Base-by-base conservation (phyloP, 441 rosid genomes). In the Arabidopsis hybrid region DNA sequence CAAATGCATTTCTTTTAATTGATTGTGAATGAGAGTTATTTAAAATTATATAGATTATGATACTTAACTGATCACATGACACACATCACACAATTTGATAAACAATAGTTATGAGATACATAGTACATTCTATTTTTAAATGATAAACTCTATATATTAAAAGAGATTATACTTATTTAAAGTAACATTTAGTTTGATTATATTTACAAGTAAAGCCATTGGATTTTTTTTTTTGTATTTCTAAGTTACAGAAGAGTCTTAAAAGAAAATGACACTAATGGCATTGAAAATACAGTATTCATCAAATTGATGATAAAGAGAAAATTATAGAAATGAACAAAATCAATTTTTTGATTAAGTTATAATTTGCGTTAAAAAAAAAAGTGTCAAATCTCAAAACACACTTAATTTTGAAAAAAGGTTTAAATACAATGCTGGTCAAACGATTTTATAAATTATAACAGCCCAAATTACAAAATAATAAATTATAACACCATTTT, bases 401-500 rank as follows among this genome's bases (percentile, higher is more conserved):
- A 42, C 2, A 42, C n/a, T 11, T 11, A 42, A 38, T 38, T 42
- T 42, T 12, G 46, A 12, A 40, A 40, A 11, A 42, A 42, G 12
- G n/a, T 11, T 42, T 4, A 42, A 11, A 42, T 0, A 42, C 46
- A 42, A 42, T 4, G 4, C 46, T 42, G 6, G 46, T 42, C 46
- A 11, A 42, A 42, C 4, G 46, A 42, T 42, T 11, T 11, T 42
- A 4, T 12, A 4, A 1, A 42, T 40, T 40, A 35, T 35, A 42
- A 12, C n/a, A 42, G n/a, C n/a, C 6, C n/a, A 6, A 45, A 26
- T 26, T 26, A 26, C 29, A 26, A 26, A 26, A 26, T 26, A 26
- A 26, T 26, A 26, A 2, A 2, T 26, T 26, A 3, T 26, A 26
- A 78, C 38, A 84, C 87, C 71, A 84, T 92, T 57, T 92, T 90